Conservation (phyloP, 2,329 filamentous ascomycete genomes). For the Fusarium bulbicola region DNA sequence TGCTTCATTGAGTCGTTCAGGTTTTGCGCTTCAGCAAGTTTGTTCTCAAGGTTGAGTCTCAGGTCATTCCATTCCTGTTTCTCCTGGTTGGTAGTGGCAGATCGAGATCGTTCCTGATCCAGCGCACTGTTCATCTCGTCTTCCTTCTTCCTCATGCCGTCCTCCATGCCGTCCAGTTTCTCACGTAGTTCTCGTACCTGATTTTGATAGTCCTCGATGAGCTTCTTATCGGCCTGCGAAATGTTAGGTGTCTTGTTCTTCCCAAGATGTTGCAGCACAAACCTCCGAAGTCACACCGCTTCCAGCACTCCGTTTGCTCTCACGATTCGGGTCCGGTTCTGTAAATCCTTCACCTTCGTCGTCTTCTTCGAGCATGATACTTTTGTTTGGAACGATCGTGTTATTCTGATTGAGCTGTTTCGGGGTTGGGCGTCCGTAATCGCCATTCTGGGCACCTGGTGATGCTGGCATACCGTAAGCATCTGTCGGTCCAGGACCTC, state of each 20-base stretch:
- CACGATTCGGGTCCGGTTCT: slow-evolving; percentile 42
- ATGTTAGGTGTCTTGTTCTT: slow-evolving; percentile 24
- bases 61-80: slow-evolving; percentile 77
- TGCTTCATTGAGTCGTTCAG: slow-evolving; percentile 82
- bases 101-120: slow-evolving; percentile 65
- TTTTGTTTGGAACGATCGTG: slow-evolving; percentile 97
- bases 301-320: slow-evolving; percentile 45
- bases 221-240: slow-evolving; percentile 71
- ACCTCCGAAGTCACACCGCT: slow-evolving; percentile 52
- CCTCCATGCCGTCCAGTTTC: slow-evolving; percentile 77
- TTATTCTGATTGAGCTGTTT: slow-evolving; percentile 91
- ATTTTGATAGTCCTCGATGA: slow-evolving; percentile 80
- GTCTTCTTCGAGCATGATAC: slow-evolving; percentile 96
- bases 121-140: slow-evolving; percentile 66
- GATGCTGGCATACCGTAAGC: slow-evolving; percentile 67
- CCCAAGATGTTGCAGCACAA: slow-evolving; percentile 25
- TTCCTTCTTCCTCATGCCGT: slow-evolving; percentile 74
- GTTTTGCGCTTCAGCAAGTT: slow-evolving; percentile 76
- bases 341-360: slow-evolving; percentile 75
- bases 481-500: slow-evolving; percentile 54
- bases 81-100: slow-evolving; percentile 64
- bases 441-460: slow-evolving; percentile 66
- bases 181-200: slow-evolving; percentile 79
- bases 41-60: slow-evolving; percentile 73
- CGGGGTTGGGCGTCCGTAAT: slow-evolving; percentile 79